phyloP scores from a whole-genome alignment of 352 stramenopile species.

The Plasmopara halstedii region DNA sequence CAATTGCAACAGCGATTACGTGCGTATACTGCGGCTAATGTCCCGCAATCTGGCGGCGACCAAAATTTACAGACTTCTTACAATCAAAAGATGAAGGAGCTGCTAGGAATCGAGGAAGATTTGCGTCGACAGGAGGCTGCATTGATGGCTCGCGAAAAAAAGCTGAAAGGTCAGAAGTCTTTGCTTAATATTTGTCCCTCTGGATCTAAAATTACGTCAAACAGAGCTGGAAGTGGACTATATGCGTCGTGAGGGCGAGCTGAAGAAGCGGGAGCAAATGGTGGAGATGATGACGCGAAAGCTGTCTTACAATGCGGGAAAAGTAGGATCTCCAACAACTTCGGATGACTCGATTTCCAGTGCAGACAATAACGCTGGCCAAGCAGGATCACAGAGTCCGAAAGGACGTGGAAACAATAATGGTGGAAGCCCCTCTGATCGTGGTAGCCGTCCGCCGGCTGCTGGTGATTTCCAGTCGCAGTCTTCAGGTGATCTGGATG shows the following conservation, averaged over 20 bases:
- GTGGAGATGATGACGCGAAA: slow-evolving; percentile 77
- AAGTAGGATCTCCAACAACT: slow-evolving; percentile 59
- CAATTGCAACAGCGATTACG: slow-evolving; percentile 75
- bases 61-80: slow-evolving; percentile 72
- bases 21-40: slow-evolving; percentile 59
- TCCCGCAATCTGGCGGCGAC: slow-evolving; percentile 29
- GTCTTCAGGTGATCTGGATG: slow-evolving; percentile 30
- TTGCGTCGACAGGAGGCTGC: slow-evolving; percentile 76
- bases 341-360: slow-evolving; percentile 75
- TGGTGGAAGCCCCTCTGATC: slow-evolving; percentile 34
- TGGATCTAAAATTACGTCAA: slow-evolving; percentile 2
- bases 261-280: slow-evolving; percentile 85
- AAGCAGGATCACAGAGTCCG: slow-evolving; percentile 25
- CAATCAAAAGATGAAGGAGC: slow-evolving; percentile 85
- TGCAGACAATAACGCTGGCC: slow-evolving; percentile 59
- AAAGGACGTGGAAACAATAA: slow-evolving; percentile 34
- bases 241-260: slow-evolving; percentile 61
- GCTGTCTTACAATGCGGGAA: slow-evolving; percentile 50
- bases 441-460: slow-evolving; percentile 13
- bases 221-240: slow-evolving; percentile 75
- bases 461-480: slow-evolving; percentile 37
- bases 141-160: slow-evolving; percentile 78
- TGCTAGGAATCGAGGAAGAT: slow-evolving; percentile 79
- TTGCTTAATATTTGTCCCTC: neutral
- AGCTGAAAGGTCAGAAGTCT: slow-evolving; percentile 53